Evolutionary conservation across 768 basidiomycete species (phyloP).

Genomic region (Botryobasidium botryosum): DNA sequence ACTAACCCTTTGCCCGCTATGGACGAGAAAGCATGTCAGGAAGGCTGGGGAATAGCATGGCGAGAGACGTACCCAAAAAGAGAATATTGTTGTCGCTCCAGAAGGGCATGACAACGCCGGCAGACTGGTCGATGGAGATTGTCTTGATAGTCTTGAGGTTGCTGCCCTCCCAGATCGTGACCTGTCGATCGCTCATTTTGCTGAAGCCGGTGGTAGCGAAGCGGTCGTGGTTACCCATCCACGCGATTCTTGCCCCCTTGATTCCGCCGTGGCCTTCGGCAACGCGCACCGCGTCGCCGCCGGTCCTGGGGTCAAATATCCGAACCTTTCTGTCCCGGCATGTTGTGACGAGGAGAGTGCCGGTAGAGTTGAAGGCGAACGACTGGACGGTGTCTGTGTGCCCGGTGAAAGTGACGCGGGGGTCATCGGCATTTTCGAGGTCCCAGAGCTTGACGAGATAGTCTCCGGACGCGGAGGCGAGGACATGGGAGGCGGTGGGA

Average conservation of each 20-base stretch:
- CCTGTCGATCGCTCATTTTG: conserved; percentile 89
- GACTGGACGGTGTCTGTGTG: conserved; percentile 84
- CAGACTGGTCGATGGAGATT: conserved; percentile 66
- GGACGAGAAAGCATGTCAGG: conserved; percentile 5
- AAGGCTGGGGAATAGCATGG: neutral
- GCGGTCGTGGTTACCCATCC: conserved; percentile 80
- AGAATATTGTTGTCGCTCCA: conserved; percentile 88
- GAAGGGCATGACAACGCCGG: conserved; percentile 95
- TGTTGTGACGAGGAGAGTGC: conserved; percentile 72
- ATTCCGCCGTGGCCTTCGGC: conserved; percentile 84
- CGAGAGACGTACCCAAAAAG: conserved; percentile 41
- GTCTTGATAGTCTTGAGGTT: conserved; percentile 62
- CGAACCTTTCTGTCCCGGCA: conserved; percentile 85
- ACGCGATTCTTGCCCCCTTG: conserved; percentile 76
- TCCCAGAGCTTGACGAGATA: conserved; percentile 87
- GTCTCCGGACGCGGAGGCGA: conserved; percentile 67
- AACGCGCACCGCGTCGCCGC: conserved; percentile 63
- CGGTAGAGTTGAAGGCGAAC: conserved; percentile 64
- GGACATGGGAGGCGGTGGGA: conserved; percentile 72
- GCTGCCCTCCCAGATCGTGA: conserved; percentile 77
- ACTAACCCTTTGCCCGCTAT: conserved; percentile 74
- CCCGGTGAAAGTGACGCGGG: conserved; percentile 43
- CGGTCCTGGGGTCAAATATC: conserved; percentile 76
- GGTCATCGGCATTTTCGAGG: conserved; percentile 50
- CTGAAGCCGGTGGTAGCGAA: conserved; percentile 94